Evolutionary conservation across 108 stramenopile species (phyloP).

Genomic region (Phaeodactylum tricornutum): DNA sequence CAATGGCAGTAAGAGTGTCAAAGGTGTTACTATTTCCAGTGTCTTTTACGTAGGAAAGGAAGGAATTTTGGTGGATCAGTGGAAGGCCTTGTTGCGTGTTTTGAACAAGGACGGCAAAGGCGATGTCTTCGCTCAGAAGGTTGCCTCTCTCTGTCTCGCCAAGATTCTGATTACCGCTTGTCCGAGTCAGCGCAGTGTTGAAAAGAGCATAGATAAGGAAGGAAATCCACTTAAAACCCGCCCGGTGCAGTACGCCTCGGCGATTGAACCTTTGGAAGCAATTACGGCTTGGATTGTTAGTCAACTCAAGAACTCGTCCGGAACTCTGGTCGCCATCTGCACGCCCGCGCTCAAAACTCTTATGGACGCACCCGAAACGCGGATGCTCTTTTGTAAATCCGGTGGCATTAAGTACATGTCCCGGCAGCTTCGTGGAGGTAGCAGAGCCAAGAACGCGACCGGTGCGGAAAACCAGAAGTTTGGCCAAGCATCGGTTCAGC

Average conservation of each 20-base stretch:
- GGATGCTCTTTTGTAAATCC: slow-evolving; percentile 65
- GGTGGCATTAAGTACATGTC: slow-evolving; percentile 83
- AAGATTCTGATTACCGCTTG: slow-evolving; percentile 69
- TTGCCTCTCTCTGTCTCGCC: slow-evolving; percentile 61
- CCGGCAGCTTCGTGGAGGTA: slow-evolving; percentile 61
- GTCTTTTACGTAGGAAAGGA: slow-evolving; percentile 82
- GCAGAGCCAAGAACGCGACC: slow-evolving; percentile 20
- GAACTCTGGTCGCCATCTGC: slow-evolving; percentile 48
- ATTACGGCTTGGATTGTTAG: slow-evolving; percentile 77
- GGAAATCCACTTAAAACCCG: slow-evolving; percentile 23
- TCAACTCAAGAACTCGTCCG: slow-evolving; percentile 68
- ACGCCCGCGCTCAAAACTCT: slow-evolving; percentile 64
- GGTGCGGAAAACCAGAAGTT: slow-evolving; percentile 30
- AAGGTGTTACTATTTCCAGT: slow-evolving; percentile 58
- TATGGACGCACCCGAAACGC: slow-evolving; percentile 64
- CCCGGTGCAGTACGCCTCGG: slow-evolving; percentile 67
- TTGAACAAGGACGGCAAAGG: slow-evolving; percentile 78
- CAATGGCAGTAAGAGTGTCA: slow-evolving; percentile 37
- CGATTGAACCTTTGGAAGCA: slow-evolving; percentile 75
- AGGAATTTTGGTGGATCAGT: slow-evolving; percentile 76
- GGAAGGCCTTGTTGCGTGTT: slow-evolving; percentile 74
- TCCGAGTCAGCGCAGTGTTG: slow-evolving; percentile 38
- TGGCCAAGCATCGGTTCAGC: slow-evolving; percentile 79
- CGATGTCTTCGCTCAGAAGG: slow-evolving; percentile 69
- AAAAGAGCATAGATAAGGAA: slow-evolving; percentile 12